A percentile compares a stretch with the other conserved stretches of the same genome.
These are phyloP conservation scores for sunflower (Helianthus annuus) DNA, from an alignment of 129 eudicot species.

Conservation along the genomic window HanXRQr2.0-SUNRISE NC_035441.2:173589427-173589926, in stretches of 20 bases:
- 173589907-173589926: conserved; percentile 89
- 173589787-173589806: conserved; percentile 96
- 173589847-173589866: conserved; percentile 72
- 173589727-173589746: conserved; percentile 85
- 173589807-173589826: conserved; percentile 82
- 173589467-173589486: conserved; percentile 94
- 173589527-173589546: conserved; percentile 45
- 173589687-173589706: conserved; percentile 45
- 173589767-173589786: conserved; percentile 89
- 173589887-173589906: conserved; percentile 60
- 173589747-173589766: conserved; percentile 72
- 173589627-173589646: conserved; percentile 59
- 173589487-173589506: conserved; percentile 73
- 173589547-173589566: conserved; percentile 29
- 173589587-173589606: conserved; percentile 91
- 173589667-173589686: conserved; percentile 62
- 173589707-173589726: conserved; percentile 48
- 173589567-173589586: conserved; percentile 74
- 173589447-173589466: conserved; percentile 73
- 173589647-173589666: conserved; percentile 40
- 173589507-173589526: conserved; percentile 78
- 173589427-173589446: conserved; percentile 82
- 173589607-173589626: conserved; percentile 68
- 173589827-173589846: conserved; percentile 89
- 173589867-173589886: conserved; percentile 76